A percentile compares a stretch with the other conserved stretches of the same genome.
Conservation (phyloP, 805 yeast genomes). For the Schwanniomyces sp. region DNA sequence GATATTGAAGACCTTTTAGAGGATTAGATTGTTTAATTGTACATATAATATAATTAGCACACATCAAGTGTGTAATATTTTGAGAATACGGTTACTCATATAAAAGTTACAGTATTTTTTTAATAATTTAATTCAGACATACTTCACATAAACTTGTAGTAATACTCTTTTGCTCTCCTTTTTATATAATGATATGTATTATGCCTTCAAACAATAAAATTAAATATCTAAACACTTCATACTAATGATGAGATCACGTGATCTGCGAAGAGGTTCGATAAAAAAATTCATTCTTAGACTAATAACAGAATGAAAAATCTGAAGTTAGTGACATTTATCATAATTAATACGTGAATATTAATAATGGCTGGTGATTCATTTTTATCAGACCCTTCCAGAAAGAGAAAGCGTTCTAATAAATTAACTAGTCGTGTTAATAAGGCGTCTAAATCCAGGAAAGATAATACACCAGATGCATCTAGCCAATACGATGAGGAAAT, state of each 20-base stretch:
- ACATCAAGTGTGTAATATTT: background rate
- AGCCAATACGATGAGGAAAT: slow-evolving; percentile 51
- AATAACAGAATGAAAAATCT: background rate
- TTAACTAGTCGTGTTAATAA: slow-evolving; percentile 12
- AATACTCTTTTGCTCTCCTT: background rate
- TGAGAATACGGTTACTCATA: background rate
- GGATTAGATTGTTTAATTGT: slow-evolving; percentile 30
- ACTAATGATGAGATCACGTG: slow-evolving; percentile 2
- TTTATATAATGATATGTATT: background rate
- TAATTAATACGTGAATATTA: background rate
- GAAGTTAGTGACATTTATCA: background rate
- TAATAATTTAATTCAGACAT: background rate
- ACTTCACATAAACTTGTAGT: background rate
- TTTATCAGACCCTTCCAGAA: slow-evolving; percentile 59
- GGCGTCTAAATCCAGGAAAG: slow-evolving; percentile 17
- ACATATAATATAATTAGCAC: background rate
- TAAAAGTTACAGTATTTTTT: background rate
- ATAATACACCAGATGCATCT: slow-evolving; percentile 5
- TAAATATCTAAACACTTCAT: background rate
- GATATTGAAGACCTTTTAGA: slow-evolving; percentile 71
- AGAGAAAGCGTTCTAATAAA: slow-evolving; percentile 41
- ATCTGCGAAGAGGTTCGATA: slow-evolving; percentile 2
- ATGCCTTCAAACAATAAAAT: background rate
- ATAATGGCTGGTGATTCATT: slow-evolving; percentile 61
- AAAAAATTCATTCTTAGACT: background rate